These are phyloP conservation scores for Talaromyces piceae DNA, from an alignment of 2,329 filamentous ascomycete species.

Conservation along the genomic window DNA sequence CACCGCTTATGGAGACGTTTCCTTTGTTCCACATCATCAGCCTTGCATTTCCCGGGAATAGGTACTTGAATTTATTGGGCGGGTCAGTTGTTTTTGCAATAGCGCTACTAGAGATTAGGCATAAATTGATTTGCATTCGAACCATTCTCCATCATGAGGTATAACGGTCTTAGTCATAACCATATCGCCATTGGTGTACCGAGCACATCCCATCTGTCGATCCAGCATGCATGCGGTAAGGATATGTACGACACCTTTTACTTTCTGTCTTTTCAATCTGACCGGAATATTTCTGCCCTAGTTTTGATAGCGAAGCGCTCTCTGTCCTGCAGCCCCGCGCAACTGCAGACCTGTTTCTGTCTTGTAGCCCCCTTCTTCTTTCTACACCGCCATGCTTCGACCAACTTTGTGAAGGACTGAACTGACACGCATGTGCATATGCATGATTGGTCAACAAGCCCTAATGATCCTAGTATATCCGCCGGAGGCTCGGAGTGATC, in stretches of 20 bases:
- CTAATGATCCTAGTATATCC: not conserved
- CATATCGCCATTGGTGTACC: not conserved
- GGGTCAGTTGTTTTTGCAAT: conserved; percentile 1
- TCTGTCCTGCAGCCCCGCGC: not conserved
- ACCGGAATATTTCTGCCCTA: not conserved
- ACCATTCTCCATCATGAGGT: not conserved
- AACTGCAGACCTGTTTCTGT: not conserved
- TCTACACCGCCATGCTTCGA: not conserved
- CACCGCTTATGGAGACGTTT: not conserved
- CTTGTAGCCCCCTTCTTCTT: not conserved
- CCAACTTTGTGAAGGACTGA: not conserved
- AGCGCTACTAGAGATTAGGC: not conserved
- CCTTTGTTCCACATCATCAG: not conserved
- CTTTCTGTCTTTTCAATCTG: too few species aligned
- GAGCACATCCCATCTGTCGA: not conserved
- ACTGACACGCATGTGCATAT: not conserved
- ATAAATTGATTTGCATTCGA: not conserved
- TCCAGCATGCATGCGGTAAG: not conserved
- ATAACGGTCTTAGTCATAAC: not conserved
- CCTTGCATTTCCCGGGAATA: not conserved
- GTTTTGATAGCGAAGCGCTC: not conserved
- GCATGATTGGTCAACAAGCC: not conserved
- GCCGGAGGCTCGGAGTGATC: not conserved
- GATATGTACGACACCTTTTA: not conserved
- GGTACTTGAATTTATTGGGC: not conserved